phyloP scores from a whole-genome alignment of 2,329 filamentous ascomycete species.

The Diaporthe citri region DNA sequence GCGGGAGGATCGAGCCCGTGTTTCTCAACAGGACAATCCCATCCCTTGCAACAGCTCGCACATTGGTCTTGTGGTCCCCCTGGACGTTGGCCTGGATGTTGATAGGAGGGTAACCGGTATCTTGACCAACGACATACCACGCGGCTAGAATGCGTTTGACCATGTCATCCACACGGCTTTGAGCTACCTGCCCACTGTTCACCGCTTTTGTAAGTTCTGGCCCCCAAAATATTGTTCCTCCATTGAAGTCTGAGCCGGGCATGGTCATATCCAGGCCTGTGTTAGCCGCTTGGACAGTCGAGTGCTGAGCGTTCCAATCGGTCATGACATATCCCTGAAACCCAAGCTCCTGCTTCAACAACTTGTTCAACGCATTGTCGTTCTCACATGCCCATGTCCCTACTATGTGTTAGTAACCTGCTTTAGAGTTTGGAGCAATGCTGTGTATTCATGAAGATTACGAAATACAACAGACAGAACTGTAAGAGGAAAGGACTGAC shows the following conservation, averaged over 20 bases:
- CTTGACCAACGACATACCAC: conserved; percentile 71
- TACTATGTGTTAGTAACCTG: neutral
- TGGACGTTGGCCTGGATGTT: conserved; percentile 68
- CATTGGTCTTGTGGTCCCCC: conserved; percentile 72
- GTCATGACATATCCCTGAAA: conserved; percentile 72
- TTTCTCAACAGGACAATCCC: conserved; percentile 79
- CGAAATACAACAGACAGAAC: neutral
- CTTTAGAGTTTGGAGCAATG: neutral
- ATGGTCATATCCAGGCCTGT: conserved; percentile 86
- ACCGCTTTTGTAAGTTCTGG: conserved; percentile 65
- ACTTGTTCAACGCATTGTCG: conserved; percentile 67
- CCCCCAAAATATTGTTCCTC: conserved; percentile 67
- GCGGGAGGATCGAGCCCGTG: conserved; percentile 65
- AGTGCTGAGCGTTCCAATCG: conserved; percentile 85
- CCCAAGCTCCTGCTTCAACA: conserved; percentile 80
- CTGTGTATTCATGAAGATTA: neutral
- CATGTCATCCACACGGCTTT: conserved; percentile 76
- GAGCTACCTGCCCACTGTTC: conserved; percentile 68
- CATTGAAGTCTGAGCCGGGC: conserved; percentile 75
- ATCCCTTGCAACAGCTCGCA: conserved; percentile 66
- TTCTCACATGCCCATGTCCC: conserved; percentile 75
- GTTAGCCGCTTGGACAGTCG: conserved; percentile 73
- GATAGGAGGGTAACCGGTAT: conserved; percentile 62
- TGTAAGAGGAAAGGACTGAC: conserved; percentile 44
- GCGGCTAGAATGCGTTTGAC: conserved; percentile 72